phyloP scores from a whole-genome alignment of 1,284 basidiomycete genomes.

The Neolentinus lepideus region DNA sequence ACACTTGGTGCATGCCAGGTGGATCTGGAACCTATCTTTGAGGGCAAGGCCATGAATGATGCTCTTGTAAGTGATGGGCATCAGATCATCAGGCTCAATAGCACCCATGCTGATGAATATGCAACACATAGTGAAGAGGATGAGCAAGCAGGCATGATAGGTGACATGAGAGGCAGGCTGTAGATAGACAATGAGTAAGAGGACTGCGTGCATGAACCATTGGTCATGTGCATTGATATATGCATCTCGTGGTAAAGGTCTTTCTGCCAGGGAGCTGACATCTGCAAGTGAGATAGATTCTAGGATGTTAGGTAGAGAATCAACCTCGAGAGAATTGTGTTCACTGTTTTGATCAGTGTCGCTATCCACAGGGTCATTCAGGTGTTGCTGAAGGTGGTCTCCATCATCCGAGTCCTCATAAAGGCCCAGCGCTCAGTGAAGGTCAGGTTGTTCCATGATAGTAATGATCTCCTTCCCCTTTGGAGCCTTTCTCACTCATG shows the following conservation, averaged over 20 bases:
- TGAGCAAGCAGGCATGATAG: conserved; percentile 13
- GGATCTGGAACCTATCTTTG: conserved; percentile 14
- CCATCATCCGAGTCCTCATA: too few relatives aligned
- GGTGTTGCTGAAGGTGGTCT: too few relatives aligned
- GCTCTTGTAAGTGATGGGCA: conserved; percentile 16
- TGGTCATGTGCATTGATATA: conserved; percentile 1
- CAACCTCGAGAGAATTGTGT: too few relatives aligned
- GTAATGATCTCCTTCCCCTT: too few relatives aligned
- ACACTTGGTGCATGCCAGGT: conserved; percentile 15
- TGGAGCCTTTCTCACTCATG: too few relatives aligned
- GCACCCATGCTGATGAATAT: conserved; percentile 14
- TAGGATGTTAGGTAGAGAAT: too few relatives aligned
- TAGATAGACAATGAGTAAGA: conserved; percentile 15
- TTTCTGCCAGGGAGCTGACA: too few relatives aligned
- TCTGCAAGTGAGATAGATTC: too few relatives aligned
- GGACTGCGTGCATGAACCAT: conserved; percentile 10
- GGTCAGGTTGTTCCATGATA: too few relatives aligned
- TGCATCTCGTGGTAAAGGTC: background rate
- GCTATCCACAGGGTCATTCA: too few relatives aligned
- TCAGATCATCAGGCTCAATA: conserved; percentile 5
- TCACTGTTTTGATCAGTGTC: too few relatives aligned
- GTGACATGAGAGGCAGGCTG: conserved; percentile 18
- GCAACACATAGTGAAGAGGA: conserved; percentile 10
- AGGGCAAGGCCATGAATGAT: conserved; percentile 15
- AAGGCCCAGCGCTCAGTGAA: too few relatives aligned